phyloP scores from a whole-genome alignment of 2,329 filamentous ascomycete genomes.

The Pseudopyrenochaeta lycopersici region DNA sequence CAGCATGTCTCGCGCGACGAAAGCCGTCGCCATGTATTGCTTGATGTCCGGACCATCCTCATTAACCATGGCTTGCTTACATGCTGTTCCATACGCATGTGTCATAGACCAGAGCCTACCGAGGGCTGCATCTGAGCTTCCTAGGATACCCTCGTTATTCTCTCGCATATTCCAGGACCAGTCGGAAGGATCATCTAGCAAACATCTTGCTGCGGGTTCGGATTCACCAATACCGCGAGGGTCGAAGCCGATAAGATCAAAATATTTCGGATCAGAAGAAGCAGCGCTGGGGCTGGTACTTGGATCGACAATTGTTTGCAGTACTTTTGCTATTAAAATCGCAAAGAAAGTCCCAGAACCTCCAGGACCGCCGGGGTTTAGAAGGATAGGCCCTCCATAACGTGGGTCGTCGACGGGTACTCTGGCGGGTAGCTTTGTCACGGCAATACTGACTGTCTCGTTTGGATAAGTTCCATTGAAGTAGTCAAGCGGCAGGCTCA shows the following conservation, averaged over 20 bases:
- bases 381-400: conserved; percentile 53
- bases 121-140: conserved; percentile 54
- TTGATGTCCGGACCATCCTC: conserved; percentile 49
- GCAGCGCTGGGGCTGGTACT: conserved; percentile 9
- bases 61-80: conserved; percentile 30
- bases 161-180: conserved; percentile 51
- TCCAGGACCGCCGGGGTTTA: conserved; percentile 57
- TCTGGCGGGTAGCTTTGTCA: conserved; percentile 43
- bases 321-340: conserved; percentile 23
- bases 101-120: conserved; percentile 54
- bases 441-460: conserved; percentile 40
- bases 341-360: conserved; percentile 50
- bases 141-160: conserved; percentile 49
- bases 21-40: conserved; percentile 57
- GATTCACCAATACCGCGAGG: conserved; percentile 53
- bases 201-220: conserved; percentile 47
- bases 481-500: conserved; percentile 48
- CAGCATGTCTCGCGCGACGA: conserved; percentile 60
- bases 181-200: conserved; percentile 35
- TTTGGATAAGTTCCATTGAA: conserved; percentile 46
- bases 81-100: conserved; percentile 45
- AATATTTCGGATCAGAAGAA: conserved; percentile 44
- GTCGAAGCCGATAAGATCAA: conserved; percentile 57
- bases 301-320: conserved; percentile 44
- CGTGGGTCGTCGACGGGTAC: conserved; percentile 45